A percentile compares a stretch with the other conserved stretches of the same genome.
Evolutionary conservation across 371 early-diverging fungal species (phyloP).

Genomic region (Mucor velutinosus): DNA sequence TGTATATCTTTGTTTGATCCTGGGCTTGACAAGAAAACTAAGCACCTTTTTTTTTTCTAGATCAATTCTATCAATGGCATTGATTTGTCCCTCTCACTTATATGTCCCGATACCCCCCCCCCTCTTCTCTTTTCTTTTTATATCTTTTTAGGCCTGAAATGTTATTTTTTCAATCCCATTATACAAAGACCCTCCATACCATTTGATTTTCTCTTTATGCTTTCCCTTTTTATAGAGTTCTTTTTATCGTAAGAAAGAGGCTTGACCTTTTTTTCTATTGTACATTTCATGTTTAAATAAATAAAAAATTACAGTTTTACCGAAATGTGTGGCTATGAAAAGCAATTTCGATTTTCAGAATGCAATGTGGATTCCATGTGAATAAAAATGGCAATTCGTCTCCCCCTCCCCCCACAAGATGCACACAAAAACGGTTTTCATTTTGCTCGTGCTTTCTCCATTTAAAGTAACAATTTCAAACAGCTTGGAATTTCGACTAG

Average conservation of each 20-base stretch:
- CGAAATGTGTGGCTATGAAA: not conserved
- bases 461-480: not conserved
- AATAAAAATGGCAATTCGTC: slow-evolving; percentile 8
- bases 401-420: not conserved
- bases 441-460: slow-evolving; percentile 16
- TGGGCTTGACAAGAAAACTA: no score
- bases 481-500: not conserved
- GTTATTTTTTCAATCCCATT: not conserved
- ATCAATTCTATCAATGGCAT: slow-evolving; percentile 7
- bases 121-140: no score
- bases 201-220: not conserved
- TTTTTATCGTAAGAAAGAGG: not conserved
- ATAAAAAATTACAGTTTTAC: not conserved
- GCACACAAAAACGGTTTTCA: not conserved
- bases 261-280: not conserved
- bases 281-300: not conserved
- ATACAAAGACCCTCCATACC: not conserved
- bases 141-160: not conserved
- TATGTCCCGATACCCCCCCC: not conserved
- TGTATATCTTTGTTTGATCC: not conserved
- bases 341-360: not conserved
- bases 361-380: slow-evolving; percentile 10
- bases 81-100: not conserved
- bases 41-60: not conserved
- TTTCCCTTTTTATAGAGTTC: not conserved